Conservation (phyloP, 2,329 filamentous ascomycete genomes). For the Helicocarpus griseus region DNA sequence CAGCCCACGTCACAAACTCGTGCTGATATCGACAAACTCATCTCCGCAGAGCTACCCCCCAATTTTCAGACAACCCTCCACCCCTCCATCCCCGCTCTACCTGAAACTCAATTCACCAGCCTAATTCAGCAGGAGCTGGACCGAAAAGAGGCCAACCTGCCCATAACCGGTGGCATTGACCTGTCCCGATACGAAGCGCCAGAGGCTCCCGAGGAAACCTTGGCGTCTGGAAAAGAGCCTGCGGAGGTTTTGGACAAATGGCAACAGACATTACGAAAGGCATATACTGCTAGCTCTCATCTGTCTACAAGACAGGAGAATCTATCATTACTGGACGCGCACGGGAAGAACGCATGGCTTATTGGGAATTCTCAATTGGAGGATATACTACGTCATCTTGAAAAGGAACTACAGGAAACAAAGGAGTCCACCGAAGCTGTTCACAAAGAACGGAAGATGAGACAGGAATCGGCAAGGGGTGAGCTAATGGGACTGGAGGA, state of each 20-base stretch:
- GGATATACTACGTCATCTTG: slow-evolving; percentile 56
- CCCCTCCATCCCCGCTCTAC: slow-evolving; percentile 47
- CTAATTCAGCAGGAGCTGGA: slow-evolving; percentile 59
- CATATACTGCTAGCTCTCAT: slow-evolving; percentile 51
- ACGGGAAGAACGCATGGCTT: slow-evolving; percentile 87
- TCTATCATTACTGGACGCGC: slow-evolving; percentile 65
- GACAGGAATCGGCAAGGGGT: slow-evolving; percentile 60
- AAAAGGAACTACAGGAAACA: slow-evolving; percentile 61
- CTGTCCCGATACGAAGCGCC: slow-evolving; percentile 74
- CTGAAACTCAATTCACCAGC: slow-evolving; percentile 51
- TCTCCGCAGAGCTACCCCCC: slow-evolving; percentile 54
- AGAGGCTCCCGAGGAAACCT: slow-evolving; percentile 38
- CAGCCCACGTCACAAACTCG: slow-evolving; percentile 55
- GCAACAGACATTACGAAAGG: slow-evolving; percentile 42
- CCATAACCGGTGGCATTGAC: slow-evolving; percentile 57
- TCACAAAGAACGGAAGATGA: slow-evolving; percentile 57
- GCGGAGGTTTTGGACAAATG: slow-evolving; percentile 35
- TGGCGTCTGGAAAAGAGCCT: slow-evolving; percentile 20
- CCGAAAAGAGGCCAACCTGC: slow-evolving; percentile 53
- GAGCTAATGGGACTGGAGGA: slow-evolving; percentile 68
- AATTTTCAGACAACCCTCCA: slow-evolving; percentile 43
- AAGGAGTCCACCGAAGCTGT: slow-evolving; percentile 63
- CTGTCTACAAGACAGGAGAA: slow-evolving; percentile 48
- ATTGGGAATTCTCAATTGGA: slow-evolving; percentile 74
- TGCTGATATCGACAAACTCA: slow-evolving; percentile 57